These are phyloP conservation scores for Spongospora subterranea DNA, from an alignment of 208 protist species.

Conservation along the genomic window DNA sequence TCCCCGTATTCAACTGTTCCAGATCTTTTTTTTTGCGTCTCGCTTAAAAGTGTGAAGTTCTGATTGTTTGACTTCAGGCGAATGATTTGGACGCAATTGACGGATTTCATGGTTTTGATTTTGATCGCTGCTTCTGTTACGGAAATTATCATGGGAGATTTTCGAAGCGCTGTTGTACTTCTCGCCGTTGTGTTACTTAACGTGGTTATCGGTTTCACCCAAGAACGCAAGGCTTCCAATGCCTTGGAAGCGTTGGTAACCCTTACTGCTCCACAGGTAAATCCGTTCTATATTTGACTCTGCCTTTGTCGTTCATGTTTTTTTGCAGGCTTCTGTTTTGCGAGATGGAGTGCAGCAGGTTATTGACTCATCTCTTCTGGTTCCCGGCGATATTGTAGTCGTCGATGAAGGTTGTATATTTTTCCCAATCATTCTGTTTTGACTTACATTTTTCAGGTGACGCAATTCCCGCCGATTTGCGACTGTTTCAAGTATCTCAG, in stretches of 20 bases:
- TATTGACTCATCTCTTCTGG: conserved; percentile 82
- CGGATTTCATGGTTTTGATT: conserved; percentile 85
- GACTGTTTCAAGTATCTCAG: conserved; percentile 78
- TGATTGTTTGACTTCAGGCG: background rate
- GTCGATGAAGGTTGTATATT: conserved; percentile 88
- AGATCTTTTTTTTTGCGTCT: too few relatives aligned
- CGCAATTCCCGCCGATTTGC: conserved; percentile 90
- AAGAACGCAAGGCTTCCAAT: conserved; percentile 85
- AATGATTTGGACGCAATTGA: conserved; percentile 77
- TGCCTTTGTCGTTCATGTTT: conserved; percentile 62
- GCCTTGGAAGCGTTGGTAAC: conserved; percentile 84
- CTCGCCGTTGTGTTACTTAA: conserved; percentile 89
- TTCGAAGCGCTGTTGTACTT: conserved; percentile 86
- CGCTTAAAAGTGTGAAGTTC: background rate
- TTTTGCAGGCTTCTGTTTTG: background rate
- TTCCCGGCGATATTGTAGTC: conserved; percentile 91
- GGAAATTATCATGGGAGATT: conserved; percentile 78
- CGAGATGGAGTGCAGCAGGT: conserved; percentile 71
- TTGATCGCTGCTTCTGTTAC: conserved; percentile 79
- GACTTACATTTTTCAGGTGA: conserved; percentile 67
- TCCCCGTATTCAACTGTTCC: too few relatives aligned
- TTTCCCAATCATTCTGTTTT: background rate
- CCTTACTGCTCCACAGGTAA: conserved; percentile 59
- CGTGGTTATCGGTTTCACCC: conserved; percentile 86
- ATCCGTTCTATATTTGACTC: conserved; percentile 57